Conservation (phyloP, 495 filamentous ascomycete species). For the Barbatosphaeria neglecta region DNA sequence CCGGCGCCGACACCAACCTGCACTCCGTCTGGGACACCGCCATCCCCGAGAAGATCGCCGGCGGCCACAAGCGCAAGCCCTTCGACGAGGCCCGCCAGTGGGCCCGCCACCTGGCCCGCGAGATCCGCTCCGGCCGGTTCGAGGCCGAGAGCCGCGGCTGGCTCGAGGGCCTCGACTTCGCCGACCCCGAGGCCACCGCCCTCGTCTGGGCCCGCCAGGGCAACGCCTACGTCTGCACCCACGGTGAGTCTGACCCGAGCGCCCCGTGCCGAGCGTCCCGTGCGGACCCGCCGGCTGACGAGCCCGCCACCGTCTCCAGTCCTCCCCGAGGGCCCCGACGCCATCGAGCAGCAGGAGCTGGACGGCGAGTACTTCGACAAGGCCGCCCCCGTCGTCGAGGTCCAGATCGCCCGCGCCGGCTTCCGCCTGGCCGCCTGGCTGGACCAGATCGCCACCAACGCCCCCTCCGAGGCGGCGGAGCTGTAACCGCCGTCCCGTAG, state of each 20-base stretch:
- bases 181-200: constrained; percentile 34
- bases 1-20: constrained; percentile 34
- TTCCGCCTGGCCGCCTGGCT: constrained; percentile 55
- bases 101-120: constrained; percentile 35
- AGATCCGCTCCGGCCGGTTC: constrained; percentile 45
- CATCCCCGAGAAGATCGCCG: constrained; percentile 48
- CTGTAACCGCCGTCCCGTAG: too few species aligned
- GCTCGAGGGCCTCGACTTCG: constrained; percentile 38
- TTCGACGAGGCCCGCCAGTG: constrained; percentile 37
- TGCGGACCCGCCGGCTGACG: background rate
- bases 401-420: constrained; percentile 64
- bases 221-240: constrained; percentile 49
- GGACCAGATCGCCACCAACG: constrained; percentile 37
- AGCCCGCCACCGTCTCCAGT: constrained; percentile 23
- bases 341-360: constrained; percentile 46
- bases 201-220: constrained; percentile 51
- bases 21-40: constrained; percentile 54
- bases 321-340: constrained; percentile 40
- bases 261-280: too few species aligned
- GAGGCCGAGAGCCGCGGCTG: constrained; percentile 25
- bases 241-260: constrained; percentile 32
- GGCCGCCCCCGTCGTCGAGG: constrained; percentile 51
- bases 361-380: constrained; percentile 51
- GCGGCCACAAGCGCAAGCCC: constrained; percentile 26
- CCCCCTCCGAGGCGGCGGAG: background rate